Evolutionary conservation across 1,284 basidiomycete genomes (phyloP).

Genomic region (Heterobasidion parviporum): DNA sequence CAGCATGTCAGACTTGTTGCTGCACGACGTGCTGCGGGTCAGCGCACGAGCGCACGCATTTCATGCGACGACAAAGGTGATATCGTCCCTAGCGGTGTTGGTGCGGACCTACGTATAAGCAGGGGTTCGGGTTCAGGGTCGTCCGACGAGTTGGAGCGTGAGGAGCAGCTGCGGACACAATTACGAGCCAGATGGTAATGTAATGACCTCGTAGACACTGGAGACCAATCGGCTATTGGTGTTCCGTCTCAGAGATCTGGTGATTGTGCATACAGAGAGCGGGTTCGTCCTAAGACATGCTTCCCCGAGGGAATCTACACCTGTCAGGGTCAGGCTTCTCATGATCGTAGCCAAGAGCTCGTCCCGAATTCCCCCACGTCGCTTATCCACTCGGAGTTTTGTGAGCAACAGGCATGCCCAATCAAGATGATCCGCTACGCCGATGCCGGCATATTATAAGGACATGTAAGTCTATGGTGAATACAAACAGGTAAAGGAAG

Average conservation of each 20-base stretch:
- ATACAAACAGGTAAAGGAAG: neutral
- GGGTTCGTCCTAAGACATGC: neutral
- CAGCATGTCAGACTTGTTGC: slow-evolving; percentile 41
- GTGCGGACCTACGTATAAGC: too few species aligned
- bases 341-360: neutral
- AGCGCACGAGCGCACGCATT: slow-evolving; percentile 1
- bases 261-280: too few species aligned
- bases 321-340: too few species aligned
- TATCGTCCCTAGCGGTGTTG: neutral
- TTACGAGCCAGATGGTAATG: neutral
- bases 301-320: neutral
- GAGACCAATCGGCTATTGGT: neutral
- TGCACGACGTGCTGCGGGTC: slow-evolving; percentile 12
- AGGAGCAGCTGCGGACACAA: neutral
- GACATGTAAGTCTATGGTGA: too few species aligned
- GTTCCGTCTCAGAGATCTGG: too few species aligned
- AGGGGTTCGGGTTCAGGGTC: neutral
- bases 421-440: too few species aligned
- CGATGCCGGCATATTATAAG: too few species aligned
- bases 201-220: too few species aligned
- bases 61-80: slow-evolving; percentile 1
- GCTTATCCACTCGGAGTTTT: neutral
- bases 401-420: neutral
- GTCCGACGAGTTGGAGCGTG: neutral
- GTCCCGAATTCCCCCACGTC: neutral